These are phyloP conservation scores for Ogataea haglerorum DNA, from an alignment of 805 yeast genomes.

Conservation along the genomic window DNA sequence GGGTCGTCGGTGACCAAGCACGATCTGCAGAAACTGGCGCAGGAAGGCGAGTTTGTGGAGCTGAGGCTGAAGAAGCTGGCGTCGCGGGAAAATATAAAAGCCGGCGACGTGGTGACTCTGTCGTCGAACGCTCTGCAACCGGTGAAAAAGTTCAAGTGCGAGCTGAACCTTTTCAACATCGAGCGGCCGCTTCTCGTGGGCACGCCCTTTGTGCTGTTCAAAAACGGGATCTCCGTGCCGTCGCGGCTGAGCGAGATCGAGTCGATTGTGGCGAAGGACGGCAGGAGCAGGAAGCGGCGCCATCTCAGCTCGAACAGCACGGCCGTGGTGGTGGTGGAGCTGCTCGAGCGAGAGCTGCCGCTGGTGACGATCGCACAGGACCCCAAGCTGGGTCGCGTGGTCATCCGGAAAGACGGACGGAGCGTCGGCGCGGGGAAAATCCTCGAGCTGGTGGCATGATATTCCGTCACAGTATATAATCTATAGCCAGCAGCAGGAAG, in stretches of 20 bases:
- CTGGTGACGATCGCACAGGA: slow-evolving; percentile 46
- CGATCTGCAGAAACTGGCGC: slow-evolving; percentile 35
- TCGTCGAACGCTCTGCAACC: slow-evolving; percentile 35
- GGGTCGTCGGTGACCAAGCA: slow-evolving; percentile 21
- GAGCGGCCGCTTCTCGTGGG: slow-evolving; percentile 76
- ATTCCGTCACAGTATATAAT: slow-evolving; percentile 36
- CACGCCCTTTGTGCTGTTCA: slow-evolving; percentile 69
- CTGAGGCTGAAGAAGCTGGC: slow-evolving; percentile 39
- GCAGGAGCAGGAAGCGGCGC: slow-evolving; percentile 46
- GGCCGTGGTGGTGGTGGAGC: slow-evolving; percentile 55
- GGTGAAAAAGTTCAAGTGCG: slow-evolving; percentile 48
- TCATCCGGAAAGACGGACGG: slow-evolving; percentile 63
- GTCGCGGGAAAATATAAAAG: slow-evolving; percentile 43
- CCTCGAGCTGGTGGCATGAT: slow-evolving; percentile 10
- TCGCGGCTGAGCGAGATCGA: slow-evolving; percentile 55
- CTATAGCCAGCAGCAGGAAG: slow-evolving; percentile 51
- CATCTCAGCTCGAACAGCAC: slow-evolving; percentile 59
- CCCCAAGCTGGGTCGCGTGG: slow-evolving; percentile 60
- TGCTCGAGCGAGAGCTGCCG: slow-evolving; percentile 49
- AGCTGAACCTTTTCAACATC: slow-evolving; percentile 61
- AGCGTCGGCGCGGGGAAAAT: slow-evolving; percentile 55
- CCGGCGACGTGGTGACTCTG: slow-evolving; percentile 62
- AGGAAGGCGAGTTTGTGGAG: slow-evolving; percentile 54
- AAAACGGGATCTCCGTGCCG: slow-evolving; percentile 71
- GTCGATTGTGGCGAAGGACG: slow-evolving; percentile 30